phyloP scores from a whole-genome alignment of 371 early-diverging fungal genomes.

The Blakeslea trispora region DNA sequence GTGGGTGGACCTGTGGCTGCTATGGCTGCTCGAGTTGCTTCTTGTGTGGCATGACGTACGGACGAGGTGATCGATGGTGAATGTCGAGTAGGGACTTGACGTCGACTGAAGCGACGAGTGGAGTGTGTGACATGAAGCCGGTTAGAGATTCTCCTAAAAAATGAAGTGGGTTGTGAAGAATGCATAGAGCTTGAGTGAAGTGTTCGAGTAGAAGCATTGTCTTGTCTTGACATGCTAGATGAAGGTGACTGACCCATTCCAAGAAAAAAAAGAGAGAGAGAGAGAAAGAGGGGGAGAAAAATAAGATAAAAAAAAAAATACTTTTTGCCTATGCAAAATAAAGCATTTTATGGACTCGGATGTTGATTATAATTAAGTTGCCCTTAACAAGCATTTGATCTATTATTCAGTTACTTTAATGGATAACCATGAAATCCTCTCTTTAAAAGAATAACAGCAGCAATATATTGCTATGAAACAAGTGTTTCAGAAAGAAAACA shows the following conservation, averaged over 20 bases:
- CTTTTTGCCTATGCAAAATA: too few species aligned
- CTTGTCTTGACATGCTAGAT: constrained; percentile 12
- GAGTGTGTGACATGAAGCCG: constrained; percentile 19
- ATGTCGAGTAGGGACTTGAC: constrained; percentile 3
- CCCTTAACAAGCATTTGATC: too few species aligned
- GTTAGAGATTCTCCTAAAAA: constrained; percentile 24
- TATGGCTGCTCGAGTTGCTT: constrained; percentile 22
- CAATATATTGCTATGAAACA: too few species aligned
- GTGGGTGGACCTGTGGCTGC: constrained; percentile 28
- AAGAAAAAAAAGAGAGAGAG: not conserved
- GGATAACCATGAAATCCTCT: too few species aligned
- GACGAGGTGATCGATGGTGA: constrained; percentile 24
- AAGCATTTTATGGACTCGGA: too few species aligned
- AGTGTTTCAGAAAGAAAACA: too few species aligned
- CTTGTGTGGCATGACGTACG: constrained; percentile 23
- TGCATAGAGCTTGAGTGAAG: constrained; percentile 26
- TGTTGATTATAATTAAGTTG: too few species aligned
- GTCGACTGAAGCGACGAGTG: constrained; percentile 11
- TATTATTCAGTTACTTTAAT: too few species aligned
- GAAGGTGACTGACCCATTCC: constrained; percentile 18
- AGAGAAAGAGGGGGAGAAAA: not conserved
- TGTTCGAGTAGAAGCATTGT: constrained; percentile 28
- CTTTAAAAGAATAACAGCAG: too few species aligned
- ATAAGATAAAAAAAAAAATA: too few species aligned
- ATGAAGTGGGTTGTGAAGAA: constrained; percentile 18